Evolutionary conservation across 129 eudicot species (phyloP).

Genomic region (Helichrysum umbraculigerum): DNA sequence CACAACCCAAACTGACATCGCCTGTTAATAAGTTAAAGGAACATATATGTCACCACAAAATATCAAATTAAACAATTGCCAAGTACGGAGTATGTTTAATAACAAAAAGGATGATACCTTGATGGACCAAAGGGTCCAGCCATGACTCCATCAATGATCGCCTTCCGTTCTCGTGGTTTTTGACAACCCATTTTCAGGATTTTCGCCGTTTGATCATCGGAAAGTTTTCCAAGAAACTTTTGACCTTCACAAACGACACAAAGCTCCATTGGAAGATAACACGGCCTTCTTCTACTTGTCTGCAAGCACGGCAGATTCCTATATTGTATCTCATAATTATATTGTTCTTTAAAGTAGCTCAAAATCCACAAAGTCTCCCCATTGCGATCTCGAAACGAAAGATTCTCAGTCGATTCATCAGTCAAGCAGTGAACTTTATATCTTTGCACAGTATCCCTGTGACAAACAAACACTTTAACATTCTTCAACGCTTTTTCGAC

Average conservation of each 20-base stretch:
- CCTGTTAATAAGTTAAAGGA: not conserved
- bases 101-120: slow-evolving; percentile 45
- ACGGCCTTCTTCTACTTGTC: slow-evolving; percentile 78
- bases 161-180: slow-evolving; percentile 75
- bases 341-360: slow-evolving; percentile 80
- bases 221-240: slow-evolving; percentile 89
- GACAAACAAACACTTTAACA: slow-evolving; percentile 74
- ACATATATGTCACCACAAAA: not conserved
- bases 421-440: slow-evolving; percentile 78
- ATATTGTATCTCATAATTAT: slow-evolving; percentile 69
- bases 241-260: slow-evolving; percentile 95
- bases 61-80: not conserved
- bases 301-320: slow-evolving; percentile 88
- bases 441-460: slow-evolving; percentile 77
- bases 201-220: slow-evolving; percentile 87
- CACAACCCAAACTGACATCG: not conserved
- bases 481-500: slow-evolving; percentile 79
- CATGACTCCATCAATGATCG: slow-evolving; percentile 77
- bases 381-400: slow-evolving; percentile 72
- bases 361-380: slow-evolving; percentile 60
- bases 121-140: slow-evolving; percentile 90
- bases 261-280: slow-evolving; percentile 97
- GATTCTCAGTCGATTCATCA: slow-evolving; percentile 65
- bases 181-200: slow-evolving; percentile 88
- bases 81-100: not conserved